A percentile compares a stretch with the other conserved stretches of the same genome.
phyloP scores from a whole-genome alignment of 2,329 filamentous ascomycete genomes.

The Pseudocercospora fijiensis region DNA sequence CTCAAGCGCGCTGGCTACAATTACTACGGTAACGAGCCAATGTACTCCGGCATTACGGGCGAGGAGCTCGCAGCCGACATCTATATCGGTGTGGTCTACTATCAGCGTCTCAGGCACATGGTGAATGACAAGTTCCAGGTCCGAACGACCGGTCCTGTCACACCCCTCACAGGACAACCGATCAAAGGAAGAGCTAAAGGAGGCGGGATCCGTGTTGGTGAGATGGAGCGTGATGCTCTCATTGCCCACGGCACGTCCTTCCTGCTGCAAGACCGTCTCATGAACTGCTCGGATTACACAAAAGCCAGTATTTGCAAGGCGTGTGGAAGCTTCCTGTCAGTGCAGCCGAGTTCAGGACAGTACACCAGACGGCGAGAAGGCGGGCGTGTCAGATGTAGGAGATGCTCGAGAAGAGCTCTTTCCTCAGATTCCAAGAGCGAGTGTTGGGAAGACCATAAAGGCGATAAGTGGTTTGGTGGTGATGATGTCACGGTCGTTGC shows the following conservation, averaged over 20 bases:
- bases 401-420: conserved; percentile 38
- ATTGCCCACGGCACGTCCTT: conserved; percentile 95
- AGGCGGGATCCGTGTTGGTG: conserved; percentile 96
- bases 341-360: conserved; percentile 68
- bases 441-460: conserved; percentile 86
- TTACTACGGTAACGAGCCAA: conserved; percentile 96
- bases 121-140: conserved; percentile 99
- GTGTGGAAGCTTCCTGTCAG: conserved; percentile 88
- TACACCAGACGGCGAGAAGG: conserved; percentile 36
- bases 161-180: conserved; percentile 86
- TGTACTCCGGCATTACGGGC: conserved; percentile 97
- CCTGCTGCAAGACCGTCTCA: conserved; percentile 86
- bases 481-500: conserved; percentile 89
- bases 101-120: conserved; percentile 98
- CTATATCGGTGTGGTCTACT: conserved; percentile 95
- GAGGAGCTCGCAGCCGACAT: conserved; percentile 93
- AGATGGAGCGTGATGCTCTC: conserved; percentile 97
- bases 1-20: conserved; percentile 94
- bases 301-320: conserved; percentile 83
- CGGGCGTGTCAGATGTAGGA: conserved; percentile 38
- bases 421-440: conserved; percentile 50
- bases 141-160: conserved; percentile 89
- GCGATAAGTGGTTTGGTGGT: conserved; percentile 79
- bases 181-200: conserved; percentile 96
- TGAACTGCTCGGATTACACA: conserved; percentile 95